A percentile compares a stretch with the other conserved stretches of the same genome.
phyloP scores from a whole-genome alignment of 2,329 filamentous ascomycete genomes.

The Fusarium scirpi region DNA sequence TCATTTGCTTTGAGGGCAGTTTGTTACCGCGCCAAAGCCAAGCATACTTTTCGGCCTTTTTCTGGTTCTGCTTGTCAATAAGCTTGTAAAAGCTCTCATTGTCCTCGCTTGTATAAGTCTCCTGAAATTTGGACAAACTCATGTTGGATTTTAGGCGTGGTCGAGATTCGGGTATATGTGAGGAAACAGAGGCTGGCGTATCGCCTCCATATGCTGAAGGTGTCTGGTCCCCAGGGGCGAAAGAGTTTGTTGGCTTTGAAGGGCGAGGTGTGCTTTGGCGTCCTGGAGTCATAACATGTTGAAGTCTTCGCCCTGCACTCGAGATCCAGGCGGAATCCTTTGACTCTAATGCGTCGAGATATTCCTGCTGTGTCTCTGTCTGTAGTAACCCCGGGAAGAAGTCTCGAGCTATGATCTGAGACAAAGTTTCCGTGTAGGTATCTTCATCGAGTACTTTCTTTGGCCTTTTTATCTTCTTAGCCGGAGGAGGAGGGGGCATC shows the following conservation, averaged over 20 bases:
- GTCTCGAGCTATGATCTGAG: conserved; percentile 94
- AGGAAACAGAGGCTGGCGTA: conserved; percentile 74
- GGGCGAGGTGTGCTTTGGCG: conserved; percentile 53
- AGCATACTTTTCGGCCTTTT: conserved; percentile 83
- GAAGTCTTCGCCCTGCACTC: conserved; percentile 77
- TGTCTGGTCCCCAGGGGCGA: conserved; percentile 61
- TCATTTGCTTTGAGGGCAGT: conserved; percentile 81
- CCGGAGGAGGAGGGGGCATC: conserved; percentile 87
- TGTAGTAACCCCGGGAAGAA: conserved; percentile 95
- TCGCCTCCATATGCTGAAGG: conserved; percentile 77
- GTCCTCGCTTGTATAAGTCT: conserved; percentile 96
- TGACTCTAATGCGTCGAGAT: conserved; percentile 89
- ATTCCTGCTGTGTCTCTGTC: conserved; percentile 88
- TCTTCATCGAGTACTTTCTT: conserved; percentile 92
- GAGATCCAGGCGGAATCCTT: conserved; percentile 88
- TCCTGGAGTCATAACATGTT: conserved; percentile 85
- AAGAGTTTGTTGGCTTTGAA: conserved; percentile 30
- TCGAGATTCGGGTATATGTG: conserved; percentile 54
- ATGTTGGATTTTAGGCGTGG: conserved; percentile 77
- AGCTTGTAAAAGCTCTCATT: conserved; percentile 97
- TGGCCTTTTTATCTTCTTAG: conserved; percentile 92
- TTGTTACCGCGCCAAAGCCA: conserved; percentile 94
- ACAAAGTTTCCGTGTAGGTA: conserved; percentile 88
- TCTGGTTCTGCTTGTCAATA: conserved; percentile 89
- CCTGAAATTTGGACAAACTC: conserved; percentile 86